Conservation (phyloP, 345 rosid genomes). For the Capsella bursapastoris region DNA sequence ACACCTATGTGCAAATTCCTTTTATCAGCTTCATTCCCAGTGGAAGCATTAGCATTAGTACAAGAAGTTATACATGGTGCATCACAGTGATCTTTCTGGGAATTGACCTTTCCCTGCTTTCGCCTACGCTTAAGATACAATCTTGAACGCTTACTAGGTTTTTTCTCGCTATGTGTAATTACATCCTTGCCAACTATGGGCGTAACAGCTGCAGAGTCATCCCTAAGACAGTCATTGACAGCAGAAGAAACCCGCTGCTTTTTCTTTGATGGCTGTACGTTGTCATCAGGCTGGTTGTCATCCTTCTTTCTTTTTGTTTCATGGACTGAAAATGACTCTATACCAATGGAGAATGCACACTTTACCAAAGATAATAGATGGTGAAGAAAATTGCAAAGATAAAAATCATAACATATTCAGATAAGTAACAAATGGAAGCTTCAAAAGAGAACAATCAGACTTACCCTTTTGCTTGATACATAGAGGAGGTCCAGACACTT, state of each 20-base stretch:
- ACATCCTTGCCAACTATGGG: conserved; percentile 18
- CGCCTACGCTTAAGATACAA: conserved; percentile 44
- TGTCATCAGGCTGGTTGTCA: conserved; percentile 21
- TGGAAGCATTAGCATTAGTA: conserved; percentile 27
- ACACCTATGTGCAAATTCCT: conserved; percentile 19
- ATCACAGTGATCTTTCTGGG: conserved; percentile 15
- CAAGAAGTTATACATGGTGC: conserved; percentile 30
- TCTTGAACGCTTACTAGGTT: conserved; percentile 37
- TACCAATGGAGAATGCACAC: conserved; percentile 14
- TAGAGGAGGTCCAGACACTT: conserved; percentile 66
- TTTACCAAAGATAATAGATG: conserved; percentile 26
- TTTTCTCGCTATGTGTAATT: conserved; percentile 24
- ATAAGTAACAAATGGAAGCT: conserved; percentile 12
- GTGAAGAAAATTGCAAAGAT: not conserved
- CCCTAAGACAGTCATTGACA: conserved; percentile 27
- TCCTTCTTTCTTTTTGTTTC: conserved; percentile 37
- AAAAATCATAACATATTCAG: conserved; percentile 16
- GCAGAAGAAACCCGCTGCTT: conserved; percentile 36
- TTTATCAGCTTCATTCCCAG: conserved; percentile 14
- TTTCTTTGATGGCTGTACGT: conserved; percentile 32
- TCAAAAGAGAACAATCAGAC: not conserved
- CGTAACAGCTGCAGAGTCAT: conserved; percentile 13
- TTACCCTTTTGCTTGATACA: conserved; percentile 29
- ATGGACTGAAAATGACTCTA: conserved; percentile 17
- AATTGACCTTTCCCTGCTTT: conserved; percentile 29